Evolutionary conservation across 2,329 filamentous ascomycete species (phyloP), one percentile per base, ranked within the genome.

Genomic region (Emericellopsis atlantica): DNA sequence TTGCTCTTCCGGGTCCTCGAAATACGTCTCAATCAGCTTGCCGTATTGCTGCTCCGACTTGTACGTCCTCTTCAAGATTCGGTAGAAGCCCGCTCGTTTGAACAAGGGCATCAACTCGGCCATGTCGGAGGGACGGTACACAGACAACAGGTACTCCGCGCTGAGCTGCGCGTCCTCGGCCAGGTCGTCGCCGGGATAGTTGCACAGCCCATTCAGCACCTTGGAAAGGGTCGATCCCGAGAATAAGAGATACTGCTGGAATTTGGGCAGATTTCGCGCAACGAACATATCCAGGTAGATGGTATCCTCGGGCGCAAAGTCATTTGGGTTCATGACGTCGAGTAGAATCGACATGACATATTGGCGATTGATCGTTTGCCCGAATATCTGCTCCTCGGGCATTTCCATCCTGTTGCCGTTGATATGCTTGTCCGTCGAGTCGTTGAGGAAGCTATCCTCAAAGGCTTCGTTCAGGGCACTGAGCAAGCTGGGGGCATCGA

Each of bases 241-340:
- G 37, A 98, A 76, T 10, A 96, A 74, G 39, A 98, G 80, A 53
- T 95, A 95, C 56, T 96, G 90, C 1, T 89, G 88, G 54, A 95
- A 98, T 58, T 98, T 98, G 4, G 93, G 86, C 39, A 98, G 65
- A 55, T 95, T 98, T 42, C 92, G 79, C 15, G 92, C 90, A 55
- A 98, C 84, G 54, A 98, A 98, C 88, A 98, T 98, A 60, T 98
- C 88, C 36, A 98, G 74, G 59, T 95, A 98, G 42, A 98, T 85
- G 11, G 84, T 89, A 54, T 96, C 88, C 45, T 84, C 77, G 0
- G 79, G 62, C 1, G 79, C 74, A 59, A 95, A 96, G 37, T 84
- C 77, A 4, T 72, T 67, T 1, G 77, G 65, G 39, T 80, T 84
- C 86, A 98, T 94, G 23, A 95, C 81, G 56, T 95, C 88, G 10